Conservation (phyloP, 306 rosid species). For the Begonia loranthoides region DNA sequence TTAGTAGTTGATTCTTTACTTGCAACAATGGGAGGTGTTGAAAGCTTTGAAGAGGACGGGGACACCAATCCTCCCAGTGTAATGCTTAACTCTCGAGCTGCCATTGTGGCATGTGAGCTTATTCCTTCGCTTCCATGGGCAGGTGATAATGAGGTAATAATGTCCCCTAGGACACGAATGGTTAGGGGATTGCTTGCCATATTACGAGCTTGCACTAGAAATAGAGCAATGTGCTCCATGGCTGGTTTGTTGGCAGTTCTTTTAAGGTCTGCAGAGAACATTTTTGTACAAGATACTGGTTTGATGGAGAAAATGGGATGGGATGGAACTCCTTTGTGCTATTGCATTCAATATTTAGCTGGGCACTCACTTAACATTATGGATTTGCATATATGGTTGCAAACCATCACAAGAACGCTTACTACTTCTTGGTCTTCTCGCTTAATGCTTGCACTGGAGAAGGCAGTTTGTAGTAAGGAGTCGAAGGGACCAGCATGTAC, state of each 20-base stretch:
- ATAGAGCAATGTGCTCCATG: constrained; percentile 92
- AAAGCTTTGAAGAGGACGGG: constrained; percentile 89
- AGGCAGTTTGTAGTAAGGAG: constrained; percentile 81
- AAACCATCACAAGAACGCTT: constrained; percentile 62
- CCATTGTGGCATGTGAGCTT: constrained; percentile 83
- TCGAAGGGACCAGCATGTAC: constrained; percentile 83
- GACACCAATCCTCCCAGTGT: constrained; percentile 94
- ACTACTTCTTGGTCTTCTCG: constrained; percentile 67
- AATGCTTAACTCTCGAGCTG: constrained; percentile 95
- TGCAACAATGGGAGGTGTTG: constrained; percentile 99
- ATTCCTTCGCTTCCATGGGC: constrained; percentile 91
- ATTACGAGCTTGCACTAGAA: constrained; percentile 90
- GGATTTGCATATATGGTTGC: constrained; percentile 79
- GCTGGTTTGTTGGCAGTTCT: constrained; percentile 89
- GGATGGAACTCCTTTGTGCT: constrained; percentile 90
- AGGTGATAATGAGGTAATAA: constrained; percentile 51
- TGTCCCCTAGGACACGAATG: constrained; percentile 97
- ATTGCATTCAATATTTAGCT: constrained; percentile 86
- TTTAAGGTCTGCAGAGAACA: constrained; percentile 68
- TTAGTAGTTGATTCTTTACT: constrained; percentile 89
- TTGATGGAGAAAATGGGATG: constrained; percentile 55
- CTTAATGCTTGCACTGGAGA: constrained; percentile 78
- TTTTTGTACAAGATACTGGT: constrained; percentile 51
- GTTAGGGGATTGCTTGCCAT: constrained; percentile 93
- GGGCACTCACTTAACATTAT: constrained; percentile 78